Evolutionary conservation across 2,329 filamentous ascomycete species (phyloP).

Genomic region (Cladophialophora psammophila): DNA sequence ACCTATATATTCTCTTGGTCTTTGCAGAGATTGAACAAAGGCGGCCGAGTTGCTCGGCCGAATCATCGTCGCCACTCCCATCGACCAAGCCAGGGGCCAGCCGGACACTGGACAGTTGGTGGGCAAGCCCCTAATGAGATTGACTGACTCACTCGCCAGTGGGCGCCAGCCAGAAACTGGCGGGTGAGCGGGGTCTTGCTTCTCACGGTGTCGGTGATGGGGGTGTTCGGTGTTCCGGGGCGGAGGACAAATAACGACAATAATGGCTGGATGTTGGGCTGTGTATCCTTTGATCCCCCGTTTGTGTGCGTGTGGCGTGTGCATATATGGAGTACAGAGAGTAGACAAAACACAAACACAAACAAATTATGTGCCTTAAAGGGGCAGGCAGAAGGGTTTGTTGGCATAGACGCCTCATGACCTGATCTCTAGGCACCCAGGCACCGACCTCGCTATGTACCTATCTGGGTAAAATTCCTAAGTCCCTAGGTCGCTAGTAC

Average conservation of each 20-base stretch:
- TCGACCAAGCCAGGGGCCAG: not conserved
- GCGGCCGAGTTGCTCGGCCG: not conserved
- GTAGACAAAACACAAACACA: no score
- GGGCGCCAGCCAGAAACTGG: not conserved
- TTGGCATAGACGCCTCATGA: no score
- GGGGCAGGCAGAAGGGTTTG: no score
- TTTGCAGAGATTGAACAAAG: no score
- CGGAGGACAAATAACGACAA: not conserved
- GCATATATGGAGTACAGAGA: no score
- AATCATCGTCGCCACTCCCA: not conserved
- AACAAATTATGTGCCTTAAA: no score
- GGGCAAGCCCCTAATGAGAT: not conserved
- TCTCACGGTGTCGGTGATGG: no score
- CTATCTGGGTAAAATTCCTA: not conserved
- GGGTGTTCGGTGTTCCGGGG: not conserved
- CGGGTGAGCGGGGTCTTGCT: not conserved
- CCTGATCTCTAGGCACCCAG: no score
- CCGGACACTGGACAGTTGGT: not conserved
- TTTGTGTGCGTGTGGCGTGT: no score
- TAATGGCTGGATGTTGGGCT: not conserved
- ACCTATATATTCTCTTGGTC: no score
- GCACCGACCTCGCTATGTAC: not conserved
- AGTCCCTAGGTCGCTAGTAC: not conserved
- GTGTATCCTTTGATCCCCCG: not conserved
- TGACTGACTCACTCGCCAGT: not conserved